Evolutionary conservation across 345 rosid species (phyloP), one percentile per base, ranked within the genome.

Genomic region (Kernera saxatilis): DNA sequence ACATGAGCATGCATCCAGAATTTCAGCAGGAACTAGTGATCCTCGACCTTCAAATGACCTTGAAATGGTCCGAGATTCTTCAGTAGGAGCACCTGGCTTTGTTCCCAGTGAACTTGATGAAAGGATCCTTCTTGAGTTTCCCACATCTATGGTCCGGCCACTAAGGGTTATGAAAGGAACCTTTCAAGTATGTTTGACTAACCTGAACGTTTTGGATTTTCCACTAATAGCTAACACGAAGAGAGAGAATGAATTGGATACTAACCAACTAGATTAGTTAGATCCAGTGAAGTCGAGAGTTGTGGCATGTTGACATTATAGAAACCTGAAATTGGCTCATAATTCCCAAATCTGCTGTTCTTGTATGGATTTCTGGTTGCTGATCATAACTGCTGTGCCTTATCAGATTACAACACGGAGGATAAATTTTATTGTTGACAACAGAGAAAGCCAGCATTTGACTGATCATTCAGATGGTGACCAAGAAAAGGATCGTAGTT

Each of bases 91-190:
- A 67, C 87, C 92, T 64, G 99, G 99, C 71, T 88, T 84, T 82
- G 84, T 88, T 72, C 96, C 97, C 48, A 86, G 93, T 75, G 93
- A 92, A 78, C 84, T 80, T 61, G 89, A 95, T 78, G 99, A 90
- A 83, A 86, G 93, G 77, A 90, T 95, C 60, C 82, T 90, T 84
- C 84, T 89, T 78, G 99, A 92, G 82, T 85, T 92, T 80, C 83
- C 93, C 64, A 82, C 98, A 64, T 90, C 98, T 44, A 95, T 95
- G 98, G 96, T 95, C 78, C 87, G 96, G 50, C 97, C 96, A 2
- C 79, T 92, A 68, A 79, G 88, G 78, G 94, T 90, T 78, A 77
- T 86, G 63, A 87, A 71, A 55, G 99, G 99, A 86, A 95, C 88
- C 62, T 90, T 92, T 79, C 99, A 95, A 71, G 99, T 90, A 86